Conservation (phyloP, 164 flowering plant species). For the Santalum album region DNA sequence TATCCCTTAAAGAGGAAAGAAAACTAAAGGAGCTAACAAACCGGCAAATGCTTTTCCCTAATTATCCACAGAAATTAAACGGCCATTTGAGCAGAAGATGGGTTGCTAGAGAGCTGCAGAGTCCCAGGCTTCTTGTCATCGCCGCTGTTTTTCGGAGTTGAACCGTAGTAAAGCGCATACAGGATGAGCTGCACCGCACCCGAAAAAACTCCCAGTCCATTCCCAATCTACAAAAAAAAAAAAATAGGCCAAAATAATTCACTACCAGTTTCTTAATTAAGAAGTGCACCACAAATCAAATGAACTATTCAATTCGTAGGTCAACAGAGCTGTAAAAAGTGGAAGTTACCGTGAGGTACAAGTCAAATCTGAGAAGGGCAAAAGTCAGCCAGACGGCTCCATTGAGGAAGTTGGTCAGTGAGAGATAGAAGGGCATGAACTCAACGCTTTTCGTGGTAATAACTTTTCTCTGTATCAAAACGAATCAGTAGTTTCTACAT, state of each 20-base stretch:
- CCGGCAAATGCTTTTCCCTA: too few species aligned
- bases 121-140: neutral
- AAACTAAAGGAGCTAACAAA: too few species aligned
- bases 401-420: slow-evolving; percentile 34
- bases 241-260: too few species aligned
- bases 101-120: neutral
- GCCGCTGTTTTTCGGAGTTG: neutral
- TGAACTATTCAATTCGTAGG: neutral
- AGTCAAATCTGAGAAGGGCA: slow-evolving; percentile 48
- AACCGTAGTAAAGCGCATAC: neutral
- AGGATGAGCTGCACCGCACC: slow-evolving; percentile 1
- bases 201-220: slow-evolving; percentile 24
- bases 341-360: slow-evolving; percentile 34
- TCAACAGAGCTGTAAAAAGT: neutral
- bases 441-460: slow-evolving; percentile 62
- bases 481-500: neutral
- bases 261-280: too few species aligned
- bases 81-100: too few species aligned
- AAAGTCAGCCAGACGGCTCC: slow-evolving; percentile 49
- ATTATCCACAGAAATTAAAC: too few species aligned
- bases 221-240: slow-evolving; percentile 46
- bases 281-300: neutral
- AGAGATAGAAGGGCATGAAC: slow-evolving; percentile 56
- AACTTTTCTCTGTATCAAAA: slow-evolving; percentile 40
- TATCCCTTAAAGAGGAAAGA: too few species aligned